Evolutionary conservation across 495 filamentous ascomycete genomes (phyloP), one percentile per base, ranked within the genome.

Genomic region (Podospora pseudopauciseta): DNA sequence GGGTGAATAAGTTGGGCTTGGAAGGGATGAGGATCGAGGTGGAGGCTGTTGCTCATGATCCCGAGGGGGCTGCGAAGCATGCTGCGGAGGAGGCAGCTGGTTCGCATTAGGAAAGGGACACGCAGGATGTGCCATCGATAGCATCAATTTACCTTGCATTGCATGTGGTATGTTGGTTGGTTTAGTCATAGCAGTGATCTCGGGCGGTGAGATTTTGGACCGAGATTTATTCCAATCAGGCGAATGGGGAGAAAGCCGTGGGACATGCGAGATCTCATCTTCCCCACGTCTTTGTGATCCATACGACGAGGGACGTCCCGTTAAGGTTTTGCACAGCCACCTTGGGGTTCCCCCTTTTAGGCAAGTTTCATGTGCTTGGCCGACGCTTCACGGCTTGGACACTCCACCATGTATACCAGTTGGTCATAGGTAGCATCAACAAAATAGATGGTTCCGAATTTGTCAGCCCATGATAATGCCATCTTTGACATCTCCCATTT

Each of bases 21-120:
- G 64, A 63, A 19, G 67, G 63, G 18, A 74, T 74, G 70, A 60
- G 67, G 57, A 56, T 74, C 3, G 72, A 74, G 60, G 60, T 68
- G 49, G 70, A 68, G 64, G 67, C 66, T 19, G 64, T 34, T 4
- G 67, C 70, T 30, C 20, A 61, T 28, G 59, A 61, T 28, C 59
- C 59, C 11, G 59, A 61, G 26, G 59, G 59, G 7, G 59, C 59
- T 30, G 59, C 2, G 18, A 61, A 61, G 20, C 27, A 61, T 15
- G 59, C 59, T 61, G 23, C 59, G 5, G 59, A 61, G 59, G 23
- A 61, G 59, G 59, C 23, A 16, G 6, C 23, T 27, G 19, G 6
- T 61, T 18, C 59, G 11, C 39, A 49, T 49, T 16, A 49, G 13
- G 39, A 13, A 9, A 13, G 7, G 39, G 39, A 49, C 9, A 3